Evolutionary conservation across 2,329 filamentous ascomycete species (phyloP).

Genomic region (Huntiella bhutanensis): DNA sequence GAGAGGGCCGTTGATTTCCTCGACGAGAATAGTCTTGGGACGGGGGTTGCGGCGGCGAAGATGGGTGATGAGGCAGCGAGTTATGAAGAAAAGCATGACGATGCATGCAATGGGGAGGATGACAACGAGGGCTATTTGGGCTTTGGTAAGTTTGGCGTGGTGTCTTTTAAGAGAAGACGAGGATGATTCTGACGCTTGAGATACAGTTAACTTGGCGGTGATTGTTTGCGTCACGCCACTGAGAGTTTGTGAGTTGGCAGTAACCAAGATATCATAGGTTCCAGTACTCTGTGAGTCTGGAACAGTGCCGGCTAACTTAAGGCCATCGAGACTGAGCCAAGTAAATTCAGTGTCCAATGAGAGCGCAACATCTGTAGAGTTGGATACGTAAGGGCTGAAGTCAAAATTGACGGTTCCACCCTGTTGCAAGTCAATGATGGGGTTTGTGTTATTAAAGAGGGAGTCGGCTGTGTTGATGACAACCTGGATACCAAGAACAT

Average conservation of each 20-base stretch:
- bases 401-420: constrained; percentile 26
- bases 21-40: constrained; percentile 6
- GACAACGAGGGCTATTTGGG: constrained; percentile 24
- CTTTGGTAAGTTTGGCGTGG: constrained; percentile 11
- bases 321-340: constrained; percentile 25
- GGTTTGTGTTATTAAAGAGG: constrained; percentile 21
- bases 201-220: constrained; percentile 19
- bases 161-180: constrained; percentile 13
- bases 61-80: constrained; percentile 19
- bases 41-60: constrained; percentile 16
- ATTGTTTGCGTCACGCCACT: constrained; percentile 9
- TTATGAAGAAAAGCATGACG: constrained; percentile 18
- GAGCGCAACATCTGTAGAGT: constrained; percentile 22
- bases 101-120: constrained; percentile 25
- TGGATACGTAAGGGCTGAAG: constrained; percentile 23
- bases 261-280: constrained; percentile 3
- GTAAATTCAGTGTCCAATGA: constrained; percentile 20
- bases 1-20: constrained; percentile 6
- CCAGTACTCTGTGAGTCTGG: constrained; percentile 15
- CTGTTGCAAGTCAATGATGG: constrained; percentile 22
- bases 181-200: constrained; percentile 13
- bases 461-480: constrained; percentile 20
- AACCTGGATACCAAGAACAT: constrained; percentile 37
- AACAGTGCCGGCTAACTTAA: constrained; percentile 23
- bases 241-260: constrained; percentile 11